Percentiles rank a stretch among this genome's conserved stretches.
Evolutionary conservation across 176 grass and related monocot genomes (phyloP).

Genomic region (Melocanna baccifera): DNA sequence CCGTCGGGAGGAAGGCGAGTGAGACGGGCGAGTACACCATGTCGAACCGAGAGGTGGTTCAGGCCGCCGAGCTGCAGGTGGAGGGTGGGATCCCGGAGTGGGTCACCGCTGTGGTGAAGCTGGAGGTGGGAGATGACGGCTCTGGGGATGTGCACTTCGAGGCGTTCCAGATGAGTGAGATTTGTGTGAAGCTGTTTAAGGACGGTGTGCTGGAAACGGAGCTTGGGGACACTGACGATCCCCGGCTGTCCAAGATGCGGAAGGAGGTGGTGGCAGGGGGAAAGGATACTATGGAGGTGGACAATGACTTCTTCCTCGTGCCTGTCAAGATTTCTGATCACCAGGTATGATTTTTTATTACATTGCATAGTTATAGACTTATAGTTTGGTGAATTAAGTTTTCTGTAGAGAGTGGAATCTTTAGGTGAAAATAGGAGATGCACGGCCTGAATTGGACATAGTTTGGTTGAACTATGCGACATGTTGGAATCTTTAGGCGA

Average conservation of each 20-base stretch:
- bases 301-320: conserved; percentile 94
- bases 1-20: conserved; percentile 72
- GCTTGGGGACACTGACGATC: conserved; percentile 58
- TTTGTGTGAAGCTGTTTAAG: conserved; percentile 81
- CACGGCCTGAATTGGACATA: neutral
- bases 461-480: neutral
- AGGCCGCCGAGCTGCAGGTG: conserved; percentile 64
- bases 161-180: conserved; percentile 98
- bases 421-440: neutral
- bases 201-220: conserved; percentile 73
- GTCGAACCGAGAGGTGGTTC: conserved; percentile 80
- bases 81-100: conserved; percentile 72
- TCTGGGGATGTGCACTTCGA: conserved; percentile 84
- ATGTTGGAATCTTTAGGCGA: neutral
- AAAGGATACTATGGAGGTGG: conserved; percentile 83
- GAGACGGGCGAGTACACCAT: conserved; percentile 82
- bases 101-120: conserved; percentile 86
- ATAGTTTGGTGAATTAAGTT: neutral
- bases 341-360: conserved; percentile 40
- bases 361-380: neutral
- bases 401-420: neutral
- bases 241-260: conserved; percentile 66
- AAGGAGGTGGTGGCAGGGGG: conserved; percentile 80
- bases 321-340: conserved; percentile 97
- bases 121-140: conserved; percentile 65